A percentile compares a stretch with the other conserved stretches of the same genome.
These are phyloP conservation scores for Protomyces arabidopsidicola DNA, from an alignment of 1,139 yeast species.

Conservation along the genomic window DNA sequence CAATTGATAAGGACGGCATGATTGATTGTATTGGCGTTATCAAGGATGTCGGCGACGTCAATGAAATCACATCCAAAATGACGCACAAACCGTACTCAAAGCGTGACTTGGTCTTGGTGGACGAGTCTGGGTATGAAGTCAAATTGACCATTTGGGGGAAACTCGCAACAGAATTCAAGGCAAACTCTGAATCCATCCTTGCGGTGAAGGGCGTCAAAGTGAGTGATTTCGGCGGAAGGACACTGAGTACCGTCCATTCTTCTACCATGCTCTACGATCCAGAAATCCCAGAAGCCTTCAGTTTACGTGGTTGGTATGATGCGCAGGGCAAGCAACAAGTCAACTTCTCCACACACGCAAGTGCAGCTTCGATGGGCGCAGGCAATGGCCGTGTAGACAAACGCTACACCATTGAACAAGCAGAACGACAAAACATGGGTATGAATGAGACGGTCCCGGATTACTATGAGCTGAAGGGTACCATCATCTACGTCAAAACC, in stretches of 20 bases:
- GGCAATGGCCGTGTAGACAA: conserved; percentile 38
- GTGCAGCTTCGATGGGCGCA: conserved; percentile 34
- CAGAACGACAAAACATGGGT: conserved; percentile 67
- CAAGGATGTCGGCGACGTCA: conserved; percentile 66
- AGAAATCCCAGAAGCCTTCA: conserved; percentile 80
- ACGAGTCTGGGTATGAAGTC: conserved; percentile 71
- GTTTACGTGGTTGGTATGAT: conserved; percentile 92
- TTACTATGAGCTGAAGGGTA: conserved; percentile 68
- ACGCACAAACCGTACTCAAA: conserved; percentile 87
- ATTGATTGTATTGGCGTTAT: conserved; percentile 84
- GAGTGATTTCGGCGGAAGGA: conserved; percentile 82
- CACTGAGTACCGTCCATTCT: conserved; percentile 72
- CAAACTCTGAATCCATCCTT: conserved; percentile 74
- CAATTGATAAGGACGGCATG: conserved; percentile 63
- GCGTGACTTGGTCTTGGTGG: conserved; percentile 82
- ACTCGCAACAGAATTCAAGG: conserved; percentile 64
- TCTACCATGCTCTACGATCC: conserved; percentile 77
- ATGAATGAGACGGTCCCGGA: conserved; percentile 66
- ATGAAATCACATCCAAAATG: conserved; percentile 84
- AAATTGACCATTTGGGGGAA: conserved; percentile 88
- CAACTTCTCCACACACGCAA: conserved; percentile 31
- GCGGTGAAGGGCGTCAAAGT: conserved; percentile 90
- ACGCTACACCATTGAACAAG: conserved; percentile 57
- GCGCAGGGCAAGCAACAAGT: conserved; percentile 53
- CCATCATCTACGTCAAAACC: conserved; percentile 63